These are phyloP conservation scores for Cicer yamashitae DNA, from an alignment of 306 rosid species.

Conservation along the genomic window DNA sequence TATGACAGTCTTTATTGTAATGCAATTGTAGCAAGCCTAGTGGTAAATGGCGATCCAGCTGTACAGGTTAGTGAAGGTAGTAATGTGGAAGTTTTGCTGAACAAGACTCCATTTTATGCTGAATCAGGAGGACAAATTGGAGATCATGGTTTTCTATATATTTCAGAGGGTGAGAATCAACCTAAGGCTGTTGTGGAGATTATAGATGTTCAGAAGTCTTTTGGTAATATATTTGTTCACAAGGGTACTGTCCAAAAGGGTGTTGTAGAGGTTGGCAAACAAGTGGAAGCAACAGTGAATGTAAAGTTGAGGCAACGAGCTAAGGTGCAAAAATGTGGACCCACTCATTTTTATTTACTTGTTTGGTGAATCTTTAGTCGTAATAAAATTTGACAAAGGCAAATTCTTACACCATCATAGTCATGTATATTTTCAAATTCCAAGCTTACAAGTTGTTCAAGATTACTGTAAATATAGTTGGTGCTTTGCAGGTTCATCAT, in stretches of 20 bases:
- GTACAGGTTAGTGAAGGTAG: conserved; percentile 74
- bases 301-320: conserved; percentile 87
- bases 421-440: conserved; percentile 28
- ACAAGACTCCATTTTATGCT: conserved; percentile 92
- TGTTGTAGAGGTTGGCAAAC: conserved; percentile 84
- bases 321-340: conserved; percentile 58
- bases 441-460: conserved; percentile 37
- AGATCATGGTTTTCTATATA: conserved; percentile 81
- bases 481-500: conserved; percentile 84
- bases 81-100: conserved; percentile 81
- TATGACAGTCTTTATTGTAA: conserved; percentile 76
- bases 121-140: conserved; percentile 99
- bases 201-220: conserved; percentile 84
- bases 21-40: conserved; percentile 78
- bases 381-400: conserved; percentile 11
- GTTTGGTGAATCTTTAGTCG: conserved; percentile 20
- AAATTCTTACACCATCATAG: conserved; percentile 32
- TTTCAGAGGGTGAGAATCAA: conserved; percentile 64
- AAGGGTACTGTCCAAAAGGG: conserved; percentile 88
- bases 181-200: conserved; percentile 77
- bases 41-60: conserved; percentile 80
- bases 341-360: conserved; percentile 14
- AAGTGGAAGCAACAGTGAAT: conserved; percentile 90
- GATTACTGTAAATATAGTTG: conserved; percentile 38
- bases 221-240: conserved; percentile 86